phyloP scores from a whole-genome alignment of 2,329 filamentous ascomycete genomes.

The Claviceps lovelessii region DNA sequence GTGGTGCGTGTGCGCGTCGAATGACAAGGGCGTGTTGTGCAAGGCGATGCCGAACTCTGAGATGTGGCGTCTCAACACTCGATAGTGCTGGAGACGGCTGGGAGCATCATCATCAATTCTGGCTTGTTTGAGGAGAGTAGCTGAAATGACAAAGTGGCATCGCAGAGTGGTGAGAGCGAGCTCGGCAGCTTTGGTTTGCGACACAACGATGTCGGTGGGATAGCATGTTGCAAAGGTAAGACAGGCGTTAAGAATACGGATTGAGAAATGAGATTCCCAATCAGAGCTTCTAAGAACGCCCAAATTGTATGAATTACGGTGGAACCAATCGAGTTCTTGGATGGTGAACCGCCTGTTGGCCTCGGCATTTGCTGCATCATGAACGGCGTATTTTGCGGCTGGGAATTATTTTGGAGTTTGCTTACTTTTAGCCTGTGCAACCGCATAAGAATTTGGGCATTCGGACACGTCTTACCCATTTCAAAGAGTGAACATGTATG shows the following conservation, averaged over 20 bases:
- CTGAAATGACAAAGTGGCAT: constrained; percentile 54
- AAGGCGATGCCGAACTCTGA: constrained; percentile 10
- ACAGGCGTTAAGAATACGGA: constrained; percentile 42
- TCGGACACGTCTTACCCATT: constrained; percentile 20
- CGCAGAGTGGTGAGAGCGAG: constrained; percentile 39
- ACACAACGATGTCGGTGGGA: constrained; percentile 22
- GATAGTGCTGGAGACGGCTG: constrained; percentile 47
- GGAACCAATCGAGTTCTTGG: constrained; percentile 70
- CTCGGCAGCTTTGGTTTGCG: neutral
- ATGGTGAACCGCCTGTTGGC: constrained; percentile 40
- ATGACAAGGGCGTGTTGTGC: neutral
- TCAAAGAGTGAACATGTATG: constrained; percentile 41
- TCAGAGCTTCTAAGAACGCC: constrained; percentile 44
- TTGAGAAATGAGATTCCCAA: constrained; percentile 39
- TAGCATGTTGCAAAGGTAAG: constrained; percentile 37
- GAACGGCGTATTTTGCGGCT: constrained; percentile 17
- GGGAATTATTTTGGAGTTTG: constrained; percentile 3
- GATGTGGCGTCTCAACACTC: constrained; percentile 45
- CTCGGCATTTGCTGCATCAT: constrained; percentile 22
- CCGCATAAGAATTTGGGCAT: neutral
- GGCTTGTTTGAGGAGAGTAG: constrained; percentile 12
- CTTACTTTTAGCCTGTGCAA: neutral
- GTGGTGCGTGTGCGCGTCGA: constrained; percentile 28
- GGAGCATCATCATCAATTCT: constrained; percentile 12
- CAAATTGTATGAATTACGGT: constrained; percentile 67